Conservation (phyloP, 179 eudicot genomes). For the Spinacia oleracea region DNA sequence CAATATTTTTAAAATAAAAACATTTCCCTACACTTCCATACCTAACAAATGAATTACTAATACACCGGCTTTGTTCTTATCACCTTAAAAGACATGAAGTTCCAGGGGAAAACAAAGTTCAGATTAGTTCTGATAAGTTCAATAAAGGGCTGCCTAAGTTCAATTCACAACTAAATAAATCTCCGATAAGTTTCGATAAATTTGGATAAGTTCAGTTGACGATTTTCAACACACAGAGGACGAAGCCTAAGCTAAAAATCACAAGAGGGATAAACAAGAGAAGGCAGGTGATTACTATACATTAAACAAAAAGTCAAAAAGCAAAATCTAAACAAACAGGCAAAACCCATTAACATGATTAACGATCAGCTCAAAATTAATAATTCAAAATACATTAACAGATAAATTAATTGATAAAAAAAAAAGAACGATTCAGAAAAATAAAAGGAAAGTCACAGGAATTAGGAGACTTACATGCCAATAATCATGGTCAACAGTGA, state of each 20-base stretch:
- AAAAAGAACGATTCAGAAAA: neutral
- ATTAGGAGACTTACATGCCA: slow-evolving; percentile 77
- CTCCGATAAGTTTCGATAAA: too few relatives aligned
- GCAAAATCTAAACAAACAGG: neutral
- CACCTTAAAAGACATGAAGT: too few relatives aligned
- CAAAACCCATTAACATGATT: neutral
- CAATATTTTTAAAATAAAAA: neutral
- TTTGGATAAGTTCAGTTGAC: neutral
- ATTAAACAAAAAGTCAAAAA: neutral
- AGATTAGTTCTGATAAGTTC: too few relatives aligned
- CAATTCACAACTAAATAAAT: too few relatives aligned
- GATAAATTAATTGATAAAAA: neutral
- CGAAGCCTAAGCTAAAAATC: neutral
- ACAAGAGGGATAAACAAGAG: neutral
- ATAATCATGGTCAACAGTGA: slow-evolving; percentile 87
- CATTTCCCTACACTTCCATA: too few relatives aligned
- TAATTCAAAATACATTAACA: neutral
- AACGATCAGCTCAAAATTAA: neutral
- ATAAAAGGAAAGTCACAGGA: neutral
- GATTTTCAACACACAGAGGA: neutral
- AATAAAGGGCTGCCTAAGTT: too few relatives aligned
- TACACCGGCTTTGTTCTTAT: too few relatives aligned
- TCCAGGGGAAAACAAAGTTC: too few relatives aligned
- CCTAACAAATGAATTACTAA: too few relatives aligned
- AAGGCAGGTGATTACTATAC: neutral